Base-by-base conservation (phyloP, 768 basidiomycete genomes). In the Phylloporus scabripes region DNA sequence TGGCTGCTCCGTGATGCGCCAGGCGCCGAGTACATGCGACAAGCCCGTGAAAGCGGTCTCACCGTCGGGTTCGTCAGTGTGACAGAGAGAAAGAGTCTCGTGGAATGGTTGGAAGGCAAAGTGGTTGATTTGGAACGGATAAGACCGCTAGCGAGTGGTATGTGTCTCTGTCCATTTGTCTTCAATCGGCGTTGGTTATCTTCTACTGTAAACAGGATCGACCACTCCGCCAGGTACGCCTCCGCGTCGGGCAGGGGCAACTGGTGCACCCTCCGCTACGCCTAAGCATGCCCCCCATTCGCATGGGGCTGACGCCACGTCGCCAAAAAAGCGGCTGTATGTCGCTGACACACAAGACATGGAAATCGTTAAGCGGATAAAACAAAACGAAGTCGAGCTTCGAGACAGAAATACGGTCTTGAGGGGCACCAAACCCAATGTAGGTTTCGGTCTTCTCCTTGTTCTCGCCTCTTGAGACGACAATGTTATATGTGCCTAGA, bases 11-110 rank as follows among this genome's bases (percentile, higher is more conserved):
- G 80, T 40, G 87, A 90, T 62, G 79, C 81, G 0, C 74, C 81
- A 0, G 81, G 82, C 26, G 87, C 85, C 14, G 91, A 94, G 55
- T 98, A 98, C 70, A 82, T 95, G 80, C 86, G 84, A 62, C 83
- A 87, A 58, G 84, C 85, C 2, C 74, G 89, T 47, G 86, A 87
- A 60, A 76, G 76, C 37, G 87, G 89, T 1, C 69, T 92, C 26
- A 73, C 80, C 2, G 77, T 82, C 33, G 85, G 85, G 0, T 80
- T 92, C 63, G 90, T 97, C 33, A 83, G 87, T 56, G 81, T 92
- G 29, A 90, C 91, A 3, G 93, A 96, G 68, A 74, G 93, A 53
- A 91, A 88, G 71, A 75, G 75, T 39, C 82, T 95, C 0, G 81
- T 90, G 31, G 92, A 94, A 45, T 97, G 87, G 82, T 63, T 97